A percentile compares a stretch with the other conserved stretches of the same genome.
phyloP scores from a whole-genome alignment of 768 basidiomycete species.

The Trametes villosa region DNA sequence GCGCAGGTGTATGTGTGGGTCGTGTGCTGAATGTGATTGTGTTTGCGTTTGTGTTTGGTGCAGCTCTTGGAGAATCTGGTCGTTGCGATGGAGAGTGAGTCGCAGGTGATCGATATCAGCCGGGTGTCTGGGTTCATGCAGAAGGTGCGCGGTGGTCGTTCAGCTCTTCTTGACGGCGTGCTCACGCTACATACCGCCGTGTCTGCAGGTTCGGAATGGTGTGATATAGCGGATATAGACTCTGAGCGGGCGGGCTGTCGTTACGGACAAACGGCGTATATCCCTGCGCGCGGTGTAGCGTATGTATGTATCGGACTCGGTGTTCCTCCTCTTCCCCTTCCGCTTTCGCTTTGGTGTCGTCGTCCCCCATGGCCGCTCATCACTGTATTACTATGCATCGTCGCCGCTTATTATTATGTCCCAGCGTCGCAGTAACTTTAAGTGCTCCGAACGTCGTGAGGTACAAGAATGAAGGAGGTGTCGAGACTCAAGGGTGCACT shows the following conservation, averaged over 20 bases:
- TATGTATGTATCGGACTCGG: not conserved
- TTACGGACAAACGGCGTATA: not conserved
- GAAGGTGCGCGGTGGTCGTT: conserved; percentile 54
- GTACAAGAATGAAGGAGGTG: too few species aligned
- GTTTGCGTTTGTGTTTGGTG: conserved; percentile 25
- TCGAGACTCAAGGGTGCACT: too few species aligned
- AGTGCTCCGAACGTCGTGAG: too few species aligned
- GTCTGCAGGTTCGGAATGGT: conserved; percentile 59
- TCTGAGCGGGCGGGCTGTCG: not conserved
- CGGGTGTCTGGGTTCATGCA: conserved; percentile 92
- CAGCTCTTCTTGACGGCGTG: not conserved
- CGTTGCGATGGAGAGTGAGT: conserved; percentile 86
- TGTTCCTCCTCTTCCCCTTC: not conserved
- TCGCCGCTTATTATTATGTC: conserved; percentile 12
- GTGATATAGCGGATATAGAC: conserved; percentile 45
- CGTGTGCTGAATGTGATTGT: conserved; percentile 8
- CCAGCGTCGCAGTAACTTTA: not conserved
- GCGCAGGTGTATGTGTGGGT: not conserved
- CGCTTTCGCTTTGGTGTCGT: conserved; percentile 2
- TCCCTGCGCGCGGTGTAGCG: not conserved
- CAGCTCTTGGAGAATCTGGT: conserved; percentile 87
- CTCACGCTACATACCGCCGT: conserved; percentile 4
- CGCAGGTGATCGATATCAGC: conserved; percentile 79
- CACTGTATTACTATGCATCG: conserved; percentile 25
- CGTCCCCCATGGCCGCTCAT: conserved; percentile 11